Percentiles rank a stretch among this genome's conserved stretches.
These are phyloP conservation scores for Tulasnella calospora DNA, from an alignment of 768 basidiomycete species.

Conservation along the genomic window DNA sequence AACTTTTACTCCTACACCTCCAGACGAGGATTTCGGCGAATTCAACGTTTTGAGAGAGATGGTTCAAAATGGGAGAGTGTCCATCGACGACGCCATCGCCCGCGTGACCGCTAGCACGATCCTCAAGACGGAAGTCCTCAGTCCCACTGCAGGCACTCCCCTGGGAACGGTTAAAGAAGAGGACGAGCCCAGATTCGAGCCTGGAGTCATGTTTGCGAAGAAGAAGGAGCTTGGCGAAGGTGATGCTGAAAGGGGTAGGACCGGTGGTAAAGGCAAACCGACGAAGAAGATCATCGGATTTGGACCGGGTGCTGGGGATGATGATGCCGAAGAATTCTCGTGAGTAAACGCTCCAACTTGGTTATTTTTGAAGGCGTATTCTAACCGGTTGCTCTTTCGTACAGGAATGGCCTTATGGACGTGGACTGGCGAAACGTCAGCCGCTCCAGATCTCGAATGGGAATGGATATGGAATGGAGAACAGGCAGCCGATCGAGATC, in stretches of 20 bases:
- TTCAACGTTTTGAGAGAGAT: slow-evolving; percentile 29
- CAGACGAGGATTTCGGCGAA: slow-evolving; percentile 20
- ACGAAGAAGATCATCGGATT: slow-evolving; percentile 30
- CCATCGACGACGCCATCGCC: slow-evolving; percentile 31
- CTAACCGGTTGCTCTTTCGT: not conserved
- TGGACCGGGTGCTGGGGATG: slow-evolving; percentile 45
- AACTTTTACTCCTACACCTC: slow-evolving; percentile 31
- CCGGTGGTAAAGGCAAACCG: slow-evolving; percentile 21
- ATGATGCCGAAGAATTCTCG: slow-evolving; percentile 49
- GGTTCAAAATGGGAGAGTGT: slow-evolving; percentile 31
- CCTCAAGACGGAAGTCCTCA: not conserved
- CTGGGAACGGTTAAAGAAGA: slow-evolving; percentile 18
- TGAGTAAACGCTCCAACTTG: slow-evolving; percentile 41
- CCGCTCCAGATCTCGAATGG: slow-evolving; percentile 31
- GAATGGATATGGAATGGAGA: slow-evolving; percentile 84
- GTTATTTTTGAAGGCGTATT: too few species aligned
- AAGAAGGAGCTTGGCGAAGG: not conserved
- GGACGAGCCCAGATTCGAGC: slow-evolving; percentile 13
- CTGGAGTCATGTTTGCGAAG: not conserved
- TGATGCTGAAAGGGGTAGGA: slow-evolving; percentile 1
- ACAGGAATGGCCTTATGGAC: not conserved
- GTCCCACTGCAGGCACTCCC: slow-evolving; percentile 9
- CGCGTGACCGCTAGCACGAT: slow-evolving; percentile 1
- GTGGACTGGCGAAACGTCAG: slow-evolving; percentile 25
- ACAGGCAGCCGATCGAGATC: slow-evolving; percentile 44